Conservation (phyloP, 306 rosid genomes). For the Gillenia trifoliata region DNA sequence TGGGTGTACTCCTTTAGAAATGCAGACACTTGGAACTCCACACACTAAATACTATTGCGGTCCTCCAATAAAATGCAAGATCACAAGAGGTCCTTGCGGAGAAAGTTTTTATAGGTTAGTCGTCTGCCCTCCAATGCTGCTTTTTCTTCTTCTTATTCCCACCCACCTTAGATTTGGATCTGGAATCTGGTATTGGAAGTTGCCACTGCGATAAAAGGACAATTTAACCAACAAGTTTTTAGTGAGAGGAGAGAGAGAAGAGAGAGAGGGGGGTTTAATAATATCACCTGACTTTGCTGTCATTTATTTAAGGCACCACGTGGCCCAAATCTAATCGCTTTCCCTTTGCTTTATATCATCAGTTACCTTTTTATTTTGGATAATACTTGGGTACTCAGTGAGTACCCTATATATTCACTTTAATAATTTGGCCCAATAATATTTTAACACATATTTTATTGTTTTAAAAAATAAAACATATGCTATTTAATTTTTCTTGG, state of each 20-base stretch:
- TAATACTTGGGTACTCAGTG: too few species aligned
- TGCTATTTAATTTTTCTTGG: too few species aligned
- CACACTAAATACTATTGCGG: background rate
- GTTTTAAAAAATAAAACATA: too few species aligned
- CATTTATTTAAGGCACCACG: conserved; percentile 22
- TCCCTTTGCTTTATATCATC: too few species aligned
- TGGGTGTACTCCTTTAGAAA: background rate
- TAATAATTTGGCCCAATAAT: too few species aligned
- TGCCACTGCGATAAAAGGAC: background rate
- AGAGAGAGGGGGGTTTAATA: background rate
- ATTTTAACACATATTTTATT: too few species aligned
- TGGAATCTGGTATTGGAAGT: conserved; percentile 11
- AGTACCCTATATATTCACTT: too few species aligned
- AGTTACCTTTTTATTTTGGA: too few species aligned
- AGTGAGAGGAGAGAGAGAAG: background rate
- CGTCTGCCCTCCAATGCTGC: background rate
- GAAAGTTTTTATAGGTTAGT: background rate
- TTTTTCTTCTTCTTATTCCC: background rate
- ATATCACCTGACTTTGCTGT: background rate
- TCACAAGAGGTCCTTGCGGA: too few species aligned
- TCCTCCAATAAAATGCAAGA: background rate
- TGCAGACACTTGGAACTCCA: background rate
- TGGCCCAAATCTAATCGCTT: background rate
- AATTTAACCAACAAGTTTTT: background rate
- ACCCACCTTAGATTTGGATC: conserved; percentile 13